Evolutionary conservation across 768 basidiomycete species (phyloP), one percentile per base, ranked within the genome.

Genomic region (Daedaleopsis nitida): DNA sequence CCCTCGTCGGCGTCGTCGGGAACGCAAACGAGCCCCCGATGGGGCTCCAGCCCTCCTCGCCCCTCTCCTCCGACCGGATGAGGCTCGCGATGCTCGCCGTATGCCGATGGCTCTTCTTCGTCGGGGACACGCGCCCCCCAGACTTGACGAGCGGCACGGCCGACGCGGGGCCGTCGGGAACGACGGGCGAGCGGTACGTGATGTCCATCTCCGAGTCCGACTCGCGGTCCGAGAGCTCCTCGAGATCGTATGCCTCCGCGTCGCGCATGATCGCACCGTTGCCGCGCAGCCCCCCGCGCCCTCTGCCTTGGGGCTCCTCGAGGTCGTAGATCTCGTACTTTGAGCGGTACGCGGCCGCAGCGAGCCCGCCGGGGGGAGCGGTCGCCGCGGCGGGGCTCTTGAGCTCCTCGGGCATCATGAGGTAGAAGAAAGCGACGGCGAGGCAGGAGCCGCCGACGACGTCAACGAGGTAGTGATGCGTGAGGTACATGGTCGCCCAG

Each of bases 401-500:
- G 64, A 96, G 81, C 59, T 89, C 87, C 64, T 90, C 86, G 0
- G 95, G 94, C 69, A 98, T 86, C 76, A 88, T 88, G 65, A 91
- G 69, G 78, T 94, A 98, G 81, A 98, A 98, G 69, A 85, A 88
- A 19, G 84, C 82, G 39, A 89, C 88, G 50, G 96, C 89, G 64
- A 99, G 83, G 71, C 95, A 96, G 0, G 91, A 92, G 14, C 97
- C 97, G 11, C 88, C 92, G 52, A 94, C 92, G 71, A 98, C 92
- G 71, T 99, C 97, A 76, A 99, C 95, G 70, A 99, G 89, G 80
- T 98, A 98, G 78, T 98, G 96, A 75, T 97, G 94, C 4, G 92
- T 93, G 68, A 96, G 89, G 79, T 96, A 98, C 96, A 98, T 98
- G 23, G 96, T 98, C 11, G 92, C 88, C 97, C 97, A 99, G 74